These are phyloP conservation scores for Leishmania major DNA, from an alignment of 208 protist species.

Conservation along the genomic window DNA sequence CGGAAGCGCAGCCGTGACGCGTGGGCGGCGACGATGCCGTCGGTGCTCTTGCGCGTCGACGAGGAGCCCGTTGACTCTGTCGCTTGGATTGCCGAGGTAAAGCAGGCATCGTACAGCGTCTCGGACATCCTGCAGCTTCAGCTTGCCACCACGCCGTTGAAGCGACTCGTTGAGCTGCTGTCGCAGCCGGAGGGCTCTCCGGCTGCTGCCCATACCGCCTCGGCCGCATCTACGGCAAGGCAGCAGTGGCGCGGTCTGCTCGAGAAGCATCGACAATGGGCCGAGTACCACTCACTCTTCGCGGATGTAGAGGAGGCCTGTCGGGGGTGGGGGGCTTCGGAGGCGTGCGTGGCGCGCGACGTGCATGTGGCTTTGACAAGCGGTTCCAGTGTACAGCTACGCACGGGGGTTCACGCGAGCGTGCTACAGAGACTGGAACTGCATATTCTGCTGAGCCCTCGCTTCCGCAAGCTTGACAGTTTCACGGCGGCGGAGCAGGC, in stretches of 20 bases:
- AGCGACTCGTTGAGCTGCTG: constrained; percentile 34
- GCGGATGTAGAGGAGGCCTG: constrained; percentile 27
- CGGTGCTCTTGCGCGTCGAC: constrained; percentile 18
- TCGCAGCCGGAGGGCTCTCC: neutral
- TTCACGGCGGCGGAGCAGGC: constrained; percentile 25
- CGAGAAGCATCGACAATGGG: constrained; percentile 25
- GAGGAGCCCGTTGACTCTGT: constrained; percentile 23
- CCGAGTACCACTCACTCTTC: constrained; percentile 30
- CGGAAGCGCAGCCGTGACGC: constrained; percentile 28
- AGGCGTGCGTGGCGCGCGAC: constrained; percentile 32
- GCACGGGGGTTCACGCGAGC: constrained; percentile 62
- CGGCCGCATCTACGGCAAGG: neutral
- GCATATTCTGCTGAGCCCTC: constrained; percentile 17
- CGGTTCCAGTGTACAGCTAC: constrained; percentile 51
- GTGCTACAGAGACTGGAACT: constrained; percentile 48
- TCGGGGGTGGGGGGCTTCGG: constrained; percentile 16
- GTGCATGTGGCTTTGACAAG: constrained; percentile 32
- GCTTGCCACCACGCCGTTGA: constrained; percentile 30
- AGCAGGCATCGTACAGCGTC: constrained; percentile 22
- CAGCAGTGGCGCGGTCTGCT: constrained; percentile 31
- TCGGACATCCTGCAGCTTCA: constrained; percentile 46
- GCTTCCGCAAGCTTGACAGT: constrained; percentile 13
- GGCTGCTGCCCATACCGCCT: neutral
- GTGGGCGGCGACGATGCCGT: constrained; percentile 25
- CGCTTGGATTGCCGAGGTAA: constrained; percentile 44